A percentile compares a stretch with the other conserved stretches of the same genome.
These are phyloP conservation scores for Turritis glabra DNA, from an alignment of 345 rosid genomes.

Conservation along the genomic window DNA sequence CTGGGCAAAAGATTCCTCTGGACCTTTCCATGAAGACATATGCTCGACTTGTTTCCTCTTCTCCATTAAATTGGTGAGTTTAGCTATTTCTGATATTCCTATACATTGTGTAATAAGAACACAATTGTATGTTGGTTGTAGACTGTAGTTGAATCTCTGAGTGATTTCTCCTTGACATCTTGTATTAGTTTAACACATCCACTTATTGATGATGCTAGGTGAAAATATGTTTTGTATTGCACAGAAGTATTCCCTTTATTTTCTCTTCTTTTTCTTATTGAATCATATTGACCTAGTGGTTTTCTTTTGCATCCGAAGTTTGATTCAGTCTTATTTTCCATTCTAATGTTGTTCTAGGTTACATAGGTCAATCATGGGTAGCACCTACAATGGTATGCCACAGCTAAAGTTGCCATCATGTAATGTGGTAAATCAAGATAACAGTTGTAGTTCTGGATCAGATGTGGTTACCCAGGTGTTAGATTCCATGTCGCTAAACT, in stretches of 20 bases:
- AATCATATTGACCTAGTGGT: neutral
- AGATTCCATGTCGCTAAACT: slow-evolving; percentile 61
- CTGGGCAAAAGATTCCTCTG: slow-evolving; percentile 69
- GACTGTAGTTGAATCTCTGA: slow-evolving; percentile 9
- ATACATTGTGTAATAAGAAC: neutral
- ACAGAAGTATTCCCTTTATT: neutral
- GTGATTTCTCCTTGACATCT: slow-evolving; percentile 16
- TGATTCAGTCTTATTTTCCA: slow-evolving; percentile 12
- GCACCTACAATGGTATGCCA: slow-evolving; percentile 54
- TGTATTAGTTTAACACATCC: neutral
- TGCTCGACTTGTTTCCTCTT: slow-evolving; percentile 59
- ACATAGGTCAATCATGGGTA: slow-evolving; percentile 56
- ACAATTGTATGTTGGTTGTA: slow-evolving; percentile 1
- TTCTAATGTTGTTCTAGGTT: slow-evolving; percentile 51
- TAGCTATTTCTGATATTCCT: slow-evolving; percentile 10
- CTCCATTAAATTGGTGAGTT: slow-evolving; percentile 71
- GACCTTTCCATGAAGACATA: slow-evolving; percentile 88
- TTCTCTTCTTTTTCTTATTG: neutral
- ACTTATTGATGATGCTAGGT: slow-evolving; percentile 2
- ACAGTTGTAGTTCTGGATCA: slow-evolving; percentile 39
- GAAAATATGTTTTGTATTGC: neutral
- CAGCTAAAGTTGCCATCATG: slow-evolving; percentile 38
- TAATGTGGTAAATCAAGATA: slow-evolving; percentile 34
- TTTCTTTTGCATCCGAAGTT: neutral
- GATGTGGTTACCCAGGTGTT: slow-evolving; percentile 44